These are phyloP conservation scores for Ballota nigra DNA, from an alignment of 257 asterid species.

Conservation along the genomic window DNA sequence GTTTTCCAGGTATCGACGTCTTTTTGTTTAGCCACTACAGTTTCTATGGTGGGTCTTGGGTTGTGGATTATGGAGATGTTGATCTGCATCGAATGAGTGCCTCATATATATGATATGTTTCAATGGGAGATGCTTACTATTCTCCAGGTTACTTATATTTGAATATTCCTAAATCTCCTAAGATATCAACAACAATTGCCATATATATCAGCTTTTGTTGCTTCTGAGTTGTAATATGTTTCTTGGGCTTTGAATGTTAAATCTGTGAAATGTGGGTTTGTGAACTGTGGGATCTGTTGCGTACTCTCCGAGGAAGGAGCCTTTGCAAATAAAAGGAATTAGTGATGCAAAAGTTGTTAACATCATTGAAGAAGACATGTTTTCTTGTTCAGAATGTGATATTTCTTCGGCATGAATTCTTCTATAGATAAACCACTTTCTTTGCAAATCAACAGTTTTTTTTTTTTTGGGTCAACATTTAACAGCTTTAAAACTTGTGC, in stretches of 20 bases:
- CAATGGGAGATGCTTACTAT: too few relatives aligned
- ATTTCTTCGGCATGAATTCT: too few relatives aligned
- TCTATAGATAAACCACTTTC: too few relatives aligned
- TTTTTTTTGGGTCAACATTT: constrained; percentile 14
- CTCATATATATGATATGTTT: too few relatives aligned
- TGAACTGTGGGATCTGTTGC: constrained; percentile 92
- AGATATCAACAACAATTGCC: neutral
- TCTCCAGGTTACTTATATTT: neutral
- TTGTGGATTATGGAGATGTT: too few relatives aligned
- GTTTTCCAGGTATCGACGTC: too few relatives aligned
- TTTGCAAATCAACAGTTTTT: constrained; percentile 6
- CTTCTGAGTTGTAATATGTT: neutral
- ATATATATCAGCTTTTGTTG: neutral
- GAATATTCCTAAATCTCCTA: neutral
- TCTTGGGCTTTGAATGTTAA: constrained; percentile 11
- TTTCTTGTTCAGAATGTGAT: too few relatives aligned
- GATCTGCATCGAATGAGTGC: too few relatives aligned
- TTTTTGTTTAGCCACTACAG: too few relatives aligned
- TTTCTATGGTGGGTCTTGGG: too few relatives aligned
- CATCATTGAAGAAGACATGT: constrained; percentile 95
- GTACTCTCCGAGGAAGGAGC: constrained; percentile 96
- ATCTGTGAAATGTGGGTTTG: constrained; percentile 59
- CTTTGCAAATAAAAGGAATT: constrained; percentile 85
- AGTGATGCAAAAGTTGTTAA: constrained; percentile 98
- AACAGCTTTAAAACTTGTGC: constrained; percentile 94